These are phyloP conservation scores for Globisporangium solare DNA, from an alignment of 352 stramenopile genomes.

Conservation along the genomic window DNA sequence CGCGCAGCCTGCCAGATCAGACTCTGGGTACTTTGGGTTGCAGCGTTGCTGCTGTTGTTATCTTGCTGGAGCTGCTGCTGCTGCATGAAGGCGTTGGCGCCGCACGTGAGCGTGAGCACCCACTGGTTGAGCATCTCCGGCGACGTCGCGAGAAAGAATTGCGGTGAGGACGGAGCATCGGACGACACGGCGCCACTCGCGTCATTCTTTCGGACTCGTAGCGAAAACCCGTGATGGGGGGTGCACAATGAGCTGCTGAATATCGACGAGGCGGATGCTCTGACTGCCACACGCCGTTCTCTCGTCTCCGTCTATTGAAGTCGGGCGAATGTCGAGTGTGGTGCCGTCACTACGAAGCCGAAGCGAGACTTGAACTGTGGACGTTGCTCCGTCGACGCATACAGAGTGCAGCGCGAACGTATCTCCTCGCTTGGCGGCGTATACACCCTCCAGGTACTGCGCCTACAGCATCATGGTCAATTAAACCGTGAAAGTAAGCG, in stretches of 20 bases:
- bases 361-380: constrained; percentile 1
- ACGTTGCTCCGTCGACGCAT: neutral
- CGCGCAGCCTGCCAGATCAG: constrained; percentile 42
- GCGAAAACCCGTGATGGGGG: neutral
- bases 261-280: constrained; percentile 10
- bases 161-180: neutral
- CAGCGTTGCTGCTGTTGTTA: too few species aligned
- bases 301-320: neutral
- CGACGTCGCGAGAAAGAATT: neutral
- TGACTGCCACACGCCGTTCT: neutral
- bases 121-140: constrained; percentile 21
- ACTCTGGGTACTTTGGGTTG: constrained; percentile 3
- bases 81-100: constrained; percentile 34
- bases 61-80: constrained; percentile 14
- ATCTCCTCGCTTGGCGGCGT: constrained; percentile 25
- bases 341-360: constrained; percentile 2
- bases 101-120: constrained; percentile 34
- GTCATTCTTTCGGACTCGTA: neutral
- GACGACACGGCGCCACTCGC: too few species aligned
- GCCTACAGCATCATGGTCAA: neutral
- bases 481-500: neutral
- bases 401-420: constrained; percentile 6
- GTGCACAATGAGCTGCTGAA: constrained; percentile 1
- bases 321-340: neutral
- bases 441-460: constrained; percentile 20